Percentiles rank a stretch among this genome's conserved stretches.
These are phyloP conservation scores for Gossypium gossypioides DNA, from an alignment of 441 rosid species.

Conservation along the genomic window DNA sequence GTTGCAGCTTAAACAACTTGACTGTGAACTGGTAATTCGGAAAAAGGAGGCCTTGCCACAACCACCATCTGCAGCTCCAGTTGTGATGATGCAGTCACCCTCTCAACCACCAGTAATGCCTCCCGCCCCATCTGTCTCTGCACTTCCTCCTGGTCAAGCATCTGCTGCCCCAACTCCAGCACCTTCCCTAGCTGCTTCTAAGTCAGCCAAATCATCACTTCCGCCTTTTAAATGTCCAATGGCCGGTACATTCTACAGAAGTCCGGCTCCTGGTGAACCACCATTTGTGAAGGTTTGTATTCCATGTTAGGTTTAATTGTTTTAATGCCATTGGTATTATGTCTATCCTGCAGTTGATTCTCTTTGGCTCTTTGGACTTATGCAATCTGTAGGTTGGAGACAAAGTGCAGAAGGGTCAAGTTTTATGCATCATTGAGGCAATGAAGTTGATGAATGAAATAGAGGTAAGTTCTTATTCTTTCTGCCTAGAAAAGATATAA, in stretches of 20 bases:
- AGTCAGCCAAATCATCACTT: slow-evolving; percentile 47
- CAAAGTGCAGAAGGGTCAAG: slow-evolving; percentile 84
- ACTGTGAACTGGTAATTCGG: slow-evolving; percentile 61
- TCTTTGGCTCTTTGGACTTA: slow-evolving; percentile 8
- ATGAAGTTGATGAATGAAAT: slow-evolving; percentile 37
- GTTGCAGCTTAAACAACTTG: slow-evolving; percentile 75
- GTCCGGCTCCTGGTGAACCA: slow-evolving; percentile 72
- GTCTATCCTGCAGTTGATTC: slow-evolving; percentile 2
- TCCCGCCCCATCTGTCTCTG: slow-evolving; percentile 19
- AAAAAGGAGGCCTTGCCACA: slow-evolving; percentile 80
- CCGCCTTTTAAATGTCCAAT: slow-evolving; percentile 77
- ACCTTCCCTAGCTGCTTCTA: slow-evolving; percentile 30
- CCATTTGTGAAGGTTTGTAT: slow-evolving; percentile 63
- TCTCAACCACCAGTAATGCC: slow-evolving; percentile 30
- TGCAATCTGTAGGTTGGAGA: slow-evolving; percentile 59
- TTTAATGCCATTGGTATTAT: neutral
- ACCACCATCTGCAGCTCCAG: slow-evolving; percentile 37
- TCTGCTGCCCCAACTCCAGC: slow-evolving; percentile 32
- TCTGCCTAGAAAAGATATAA: neutral
- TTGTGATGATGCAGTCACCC: slow-evolving; percentile 45
- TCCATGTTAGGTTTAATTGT: slow-evolving; percentile 4
- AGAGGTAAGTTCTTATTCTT: slow-evolving; percentile 40
- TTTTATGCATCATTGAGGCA: slow-evolving; percentile 76
- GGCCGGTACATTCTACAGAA: slow-evolving; percentile 81
- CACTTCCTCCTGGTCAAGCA: slow-evolving; percentile 26